Percentiles rank a stretch among this genome's conserved stretches.
These are phyloP conservation scores for Penicillium sp. DNA, from an alignment of 2,329 filamentous ascomycete genomes.

Conservation along the genomic window DNA sequence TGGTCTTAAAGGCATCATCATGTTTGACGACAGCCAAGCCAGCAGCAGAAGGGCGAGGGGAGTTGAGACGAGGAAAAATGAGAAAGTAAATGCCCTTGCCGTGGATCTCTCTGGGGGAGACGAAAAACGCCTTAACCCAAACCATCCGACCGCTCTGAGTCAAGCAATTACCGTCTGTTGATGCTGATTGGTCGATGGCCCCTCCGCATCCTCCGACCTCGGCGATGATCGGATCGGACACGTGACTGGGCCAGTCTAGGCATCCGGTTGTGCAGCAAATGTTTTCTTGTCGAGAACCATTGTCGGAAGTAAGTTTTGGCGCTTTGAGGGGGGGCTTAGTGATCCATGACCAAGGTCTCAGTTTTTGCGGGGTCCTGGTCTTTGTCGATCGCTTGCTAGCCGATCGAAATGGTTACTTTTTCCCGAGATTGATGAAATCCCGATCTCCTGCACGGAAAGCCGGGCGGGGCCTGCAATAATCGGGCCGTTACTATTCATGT, in stretches of 20 bases:
- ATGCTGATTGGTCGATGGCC: slow-evolving; percentile 25
- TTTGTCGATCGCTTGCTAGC: slow-evolving; percentile 1
- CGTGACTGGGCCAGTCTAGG: too few species aligned
- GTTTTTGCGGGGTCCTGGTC: too few species aligned
- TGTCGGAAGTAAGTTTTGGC: too few species aligned
- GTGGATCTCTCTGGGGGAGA: slow-evolving; percentile 19
- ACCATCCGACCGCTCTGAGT: slow-evolving; percentile 19
- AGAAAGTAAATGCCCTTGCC: slow-evolving; percentile 23
- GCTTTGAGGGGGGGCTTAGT: too few species aligned
- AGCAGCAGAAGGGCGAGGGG: slow-evolving; percentile 19
- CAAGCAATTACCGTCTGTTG: slow-evolving; percentile 20
- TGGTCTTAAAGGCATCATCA: slow-evolving; percentile 49
- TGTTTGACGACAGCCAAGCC: slow-evolving; percentile 34
- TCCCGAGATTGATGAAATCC: not conserved
- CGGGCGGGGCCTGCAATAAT: slow-evolving; percentile 1
- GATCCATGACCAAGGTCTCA: too few species aligned
- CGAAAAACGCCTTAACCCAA: slow-evolving; percentile 21
- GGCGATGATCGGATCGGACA: slow-evolving; percentile 11
- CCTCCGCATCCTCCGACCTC: slow-evolving; percentile 28
- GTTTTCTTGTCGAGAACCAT: too few species aligned
- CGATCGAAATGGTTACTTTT: slow-evolving; percentile 2
- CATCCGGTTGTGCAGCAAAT: not conserved
- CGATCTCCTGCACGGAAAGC: slow-evolving; percentile 4
- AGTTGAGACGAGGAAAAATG: slow-evolving; percentile 17
- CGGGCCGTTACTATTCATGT: slow-evolving; percentile 2